Evolutionary conservation across 306 rosid genomes (phyloP).

Genomic region (Dicorynia guianensis): DNA sequence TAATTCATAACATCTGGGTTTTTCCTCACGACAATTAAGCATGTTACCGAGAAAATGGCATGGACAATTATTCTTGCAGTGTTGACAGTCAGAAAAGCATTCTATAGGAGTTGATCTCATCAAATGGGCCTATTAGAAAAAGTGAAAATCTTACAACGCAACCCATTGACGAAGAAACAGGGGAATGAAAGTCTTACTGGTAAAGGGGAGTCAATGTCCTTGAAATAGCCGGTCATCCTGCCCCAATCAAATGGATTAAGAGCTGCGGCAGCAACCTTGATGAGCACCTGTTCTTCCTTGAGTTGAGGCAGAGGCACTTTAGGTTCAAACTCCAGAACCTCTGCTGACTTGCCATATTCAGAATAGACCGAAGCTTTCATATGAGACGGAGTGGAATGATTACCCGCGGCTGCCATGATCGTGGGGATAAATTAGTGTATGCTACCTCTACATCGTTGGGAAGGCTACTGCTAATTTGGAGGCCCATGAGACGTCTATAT

Average conservation of each 20-base stretch:
- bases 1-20: no score
- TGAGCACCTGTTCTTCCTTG: constrained; percentile 51
- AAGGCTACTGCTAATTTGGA: no score
- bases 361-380: constrained; percentile 61
- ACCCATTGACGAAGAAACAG: neutral
- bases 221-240: constrained; percentile 48
- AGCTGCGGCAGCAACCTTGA: constrained; percentile 62
- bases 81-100: neutral
- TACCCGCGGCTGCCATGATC: constrained; percentile 48
- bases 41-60: no score
- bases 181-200: constrained; percentile 37
- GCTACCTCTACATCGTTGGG: no score
- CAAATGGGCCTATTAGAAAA: neutral
- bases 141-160: no score
- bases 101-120: neutral
- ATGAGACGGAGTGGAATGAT: constrained; percentile 41
- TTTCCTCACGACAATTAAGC: no score
- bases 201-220: constrained; percentile 36
- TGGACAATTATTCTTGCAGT: no score
- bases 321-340: constrained; percentile 54
- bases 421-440: neutral
- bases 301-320: constrained; percentile 49
- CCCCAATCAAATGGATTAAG: constrained; percentile 62
- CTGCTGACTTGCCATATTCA: constrained; percentile 50
- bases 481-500: no score